Percentiles rank a stretch among this genome's conserved stretches.
phyloP scores from a whole-genome alignment of 163 green algal species.

The Scenedesmus sp. region DNA sequence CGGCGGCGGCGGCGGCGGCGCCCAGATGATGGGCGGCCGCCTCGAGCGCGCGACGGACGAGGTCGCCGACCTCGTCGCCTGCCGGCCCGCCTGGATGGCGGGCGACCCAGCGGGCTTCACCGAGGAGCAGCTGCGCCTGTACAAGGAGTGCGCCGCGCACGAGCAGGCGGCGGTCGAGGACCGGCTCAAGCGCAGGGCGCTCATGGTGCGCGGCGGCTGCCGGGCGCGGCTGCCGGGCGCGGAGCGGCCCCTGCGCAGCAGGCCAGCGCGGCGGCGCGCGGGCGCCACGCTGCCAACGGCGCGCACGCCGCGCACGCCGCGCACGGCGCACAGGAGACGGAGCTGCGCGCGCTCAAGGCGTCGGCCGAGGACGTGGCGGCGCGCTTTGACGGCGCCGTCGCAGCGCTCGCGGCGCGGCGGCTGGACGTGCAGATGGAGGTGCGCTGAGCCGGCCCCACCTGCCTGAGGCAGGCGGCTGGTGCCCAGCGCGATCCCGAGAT shows the following conservation, averaged over 20 bases:
- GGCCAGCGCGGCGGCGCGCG: too few relatives aligned
- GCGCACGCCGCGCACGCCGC: too few relatives aligned
- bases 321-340: constrained; percentile 50
- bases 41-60: constrained; percentile 34
- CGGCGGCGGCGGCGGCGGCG: too few relatives aligned
- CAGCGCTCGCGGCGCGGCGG: constrained; percentile 31
- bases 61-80: constrained; percentile 36
- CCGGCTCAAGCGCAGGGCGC: constrained; percentile 40
- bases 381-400: constrained; percentile 55
- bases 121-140: constrained; percentile 44
- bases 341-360: constrained; percentile 53
- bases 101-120: constrained; percentile 23
- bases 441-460: too few relatives aligned
- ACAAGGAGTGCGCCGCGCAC: constrained; percentile 50
- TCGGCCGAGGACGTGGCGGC: constrained; percentile 49
- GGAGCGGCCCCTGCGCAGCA: too few relatives aligned
- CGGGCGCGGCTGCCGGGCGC: too few relatives aligned
- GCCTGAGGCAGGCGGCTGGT: too few relatives aligned
- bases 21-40: constrained; percentile 60
- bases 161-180: constrained; percentile 58
- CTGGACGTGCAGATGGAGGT: constrained; percentile 31
- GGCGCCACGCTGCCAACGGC: too few relatives aligned
- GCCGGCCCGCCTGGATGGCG: constrained; percentile 37
- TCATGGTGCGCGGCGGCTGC: constrained; percentile 41
- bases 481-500: too few relatives aligned